phyloP scores from a whole-genome alignment of 768 basidiomycete species.

The Boletellus ananas region DNA sequence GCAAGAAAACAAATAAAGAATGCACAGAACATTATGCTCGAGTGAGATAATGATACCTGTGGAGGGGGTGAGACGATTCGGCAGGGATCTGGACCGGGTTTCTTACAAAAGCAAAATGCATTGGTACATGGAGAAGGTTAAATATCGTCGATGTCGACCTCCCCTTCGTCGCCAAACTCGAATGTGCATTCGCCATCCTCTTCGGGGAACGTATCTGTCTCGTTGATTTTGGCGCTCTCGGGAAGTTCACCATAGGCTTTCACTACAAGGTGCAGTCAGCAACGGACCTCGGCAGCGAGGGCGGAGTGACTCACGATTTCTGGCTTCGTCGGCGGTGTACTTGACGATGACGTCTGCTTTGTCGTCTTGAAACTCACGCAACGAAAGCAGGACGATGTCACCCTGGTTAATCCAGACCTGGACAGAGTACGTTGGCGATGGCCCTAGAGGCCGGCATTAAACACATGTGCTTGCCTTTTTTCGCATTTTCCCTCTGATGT shows the following conservation, averaged over 20 bases:
- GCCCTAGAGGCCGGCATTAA: neutral
- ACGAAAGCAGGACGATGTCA: slow-evolving; percentile 89
- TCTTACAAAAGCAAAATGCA: slow-evolving; percentile 15
- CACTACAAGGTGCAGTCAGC: slow-evolving; percentile 42
- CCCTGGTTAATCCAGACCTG: slow-evolving; percentile 99
- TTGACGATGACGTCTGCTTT: slow-evolving; percentile 99
- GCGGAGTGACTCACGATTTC: slow-evolving; percentile 54
- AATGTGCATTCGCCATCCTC: slow-evolving; percentile 87
- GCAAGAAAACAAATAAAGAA: slow-evolving; percentile 3
- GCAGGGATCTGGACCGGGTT: neutral
- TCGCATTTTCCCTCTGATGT: slow-evolving; percentile 98
- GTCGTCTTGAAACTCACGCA: slow-evolving; percentile 98
- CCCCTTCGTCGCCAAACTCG: slow-evolving; percentile 87
- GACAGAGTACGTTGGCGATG: slow-evolving; percentile 2
- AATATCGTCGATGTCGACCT: slow-evolving; percentile 89
- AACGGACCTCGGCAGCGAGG: slow-evolving; percentile 1
- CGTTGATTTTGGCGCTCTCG: slow-evolving; percentile 94
- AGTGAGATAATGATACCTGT: slow-evolving; percentile 13
- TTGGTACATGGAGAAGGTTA: slow-evolving; percentile 34
- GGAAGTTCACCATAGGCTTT: slow-evolving; percentile 99
- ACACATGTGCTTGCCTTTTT: slow-evolving; percentile 73
- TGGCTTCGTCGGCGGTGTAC: slow-evolving; percentile 94
- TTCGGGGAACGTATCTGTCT: slow-evolving; percentile 90
- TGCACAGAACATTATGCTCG: slow-evolving; percentile 7
- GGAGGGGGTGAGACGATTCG: slow-evolving; percentile 2